phyloP scores from a whole-genome alignment of 495 filamentous ascomycete species.

The Neurospora sp. region DNA sequence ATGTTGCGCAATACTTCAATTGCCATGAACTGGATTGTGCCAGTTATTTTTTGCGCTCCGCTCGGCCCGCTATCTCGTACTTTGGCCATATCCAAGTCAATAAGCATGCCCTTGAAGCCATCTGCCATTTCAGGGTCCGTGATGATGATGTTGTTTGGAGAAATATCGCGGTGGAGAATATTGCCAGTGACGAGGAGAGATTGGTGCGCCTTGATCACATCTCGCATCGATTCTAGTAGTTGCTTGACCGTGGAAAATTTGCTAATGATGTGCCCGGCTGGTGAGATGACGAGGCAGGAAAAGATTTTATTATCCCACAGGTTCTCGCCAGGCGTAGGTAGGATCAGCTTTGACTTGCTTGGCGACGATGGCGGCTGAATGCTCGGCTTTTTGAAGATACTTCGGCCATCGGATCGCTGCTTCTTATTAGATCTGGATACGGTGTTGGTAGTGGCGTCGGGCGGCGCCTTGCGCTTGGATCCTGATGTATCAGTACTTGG shows the following conservation, averaged over 20 bases:
- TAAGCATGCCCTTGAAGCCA: neutral
- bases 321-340: neutral
- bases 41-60: constrained; percentile 1
- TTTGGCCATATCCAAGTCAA: neutral
- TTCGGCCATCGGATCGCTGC: no score
- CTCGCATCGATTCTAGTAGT: neutral
- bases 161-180: constrained; percentile 33
- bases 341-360: no score
- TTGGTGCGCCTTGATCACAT: constrained; percentile 13
- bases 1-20: constrained; percentile 28
- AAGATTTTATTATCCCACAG: neutral
- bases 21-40: constrained; percentile 25
- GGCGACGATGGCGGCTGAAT: no score
- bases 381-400: no score
- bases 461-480: neutral
- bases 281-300: neutral
- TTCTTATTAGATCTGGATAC: no score
- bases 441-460: no score
- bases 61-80: neutral
- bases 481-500: neutral
- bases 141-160: constrained; percentile 29
- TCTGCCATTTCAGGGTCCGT: constrained; percentile 1
- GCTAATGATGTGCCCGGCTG: neutral
- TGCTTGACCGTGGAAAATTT: neutral
- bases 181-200: constrained; percentile 24